A percentile compares a stretch with the other conserved stretches of the same genome.
Evolutionary conservation across 2,329 filamentous ascomycete species (phyloP).

Genomic region (Verticillium alfalfae): DNA sequence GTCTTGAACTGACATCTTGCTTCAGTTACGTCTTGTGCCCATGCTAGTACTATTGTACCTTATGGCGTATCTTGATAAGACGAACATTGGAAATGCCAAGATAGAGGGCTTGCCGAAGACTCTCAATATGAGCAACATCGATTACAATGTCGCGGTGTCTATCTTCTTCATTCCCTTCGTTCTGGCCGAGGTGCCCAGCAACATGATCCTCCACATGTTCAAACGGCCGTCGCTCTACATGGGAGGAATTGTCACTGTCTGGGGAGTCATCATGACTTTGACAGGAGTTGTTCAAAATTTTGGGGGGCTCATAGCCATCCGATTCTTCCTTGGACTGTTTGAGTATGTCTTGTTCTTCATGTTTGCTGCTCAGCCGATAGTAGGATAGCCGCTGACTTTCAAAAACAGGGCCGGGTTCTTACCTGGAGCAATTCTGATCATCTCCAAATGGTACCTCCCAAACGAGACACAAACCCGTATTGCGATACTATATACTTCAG

Average conservation of each 20-base stretch:
- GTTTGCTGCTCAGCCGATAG: background rate
- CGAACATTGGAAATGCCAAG: slow-evolving; percentile 44
- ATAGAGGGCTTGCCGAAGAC: slow-evolving; percentile 49
- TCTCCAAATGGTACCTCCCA: slow-evolving; percentile 25
- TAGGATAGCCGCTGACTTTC: background rate
- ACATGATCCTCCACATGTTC: slow-evolving; percentile 29
- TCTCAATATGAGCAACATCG: slow-evolving; percentile 43
- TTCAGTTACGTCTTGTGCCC: slow-evolving; percentile 17
- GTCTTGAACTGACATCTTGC: background rate
- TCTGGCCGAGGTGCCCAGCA: slow-evolving; percentile 28
- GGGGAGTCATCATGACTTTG: slow-evolving; percentile 31
- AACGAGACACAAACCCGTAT: slow-evolving; percentile 21
- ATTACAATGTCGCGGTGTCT: slow-evolving; percentile 56
- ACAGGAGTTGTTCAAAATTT: slow-evolving; percentile 31
- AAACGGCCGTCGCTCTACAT: slow-evolving; percentile 39
- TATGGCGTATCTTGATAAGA: slow-evolving; percentile 23
- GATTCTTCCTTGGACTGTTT: slow-evolving; percentile 31
- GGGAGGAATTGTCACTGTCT: slow-evolving; percentile 23
- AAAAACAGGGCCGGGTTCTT: slow-evolving; percentile 23
- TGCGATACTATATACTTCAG: slow-evolving; percentile 28
- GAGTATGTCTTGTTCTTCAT: slow-evolving; percentile 19
- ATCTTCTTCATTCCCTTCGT: slow-evolving; percentile 62
- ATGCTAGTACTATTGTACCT: slow-evolving; percentile 24
- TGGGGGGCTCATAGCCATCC: slow-evolving; percentile 28
- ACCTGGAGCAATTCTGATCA: slow-evolving; percentile 22